Base-by-base conservation (phyloP, 2,329 filamentous ascomycete species). In the Fusarium sp. region DNA sequence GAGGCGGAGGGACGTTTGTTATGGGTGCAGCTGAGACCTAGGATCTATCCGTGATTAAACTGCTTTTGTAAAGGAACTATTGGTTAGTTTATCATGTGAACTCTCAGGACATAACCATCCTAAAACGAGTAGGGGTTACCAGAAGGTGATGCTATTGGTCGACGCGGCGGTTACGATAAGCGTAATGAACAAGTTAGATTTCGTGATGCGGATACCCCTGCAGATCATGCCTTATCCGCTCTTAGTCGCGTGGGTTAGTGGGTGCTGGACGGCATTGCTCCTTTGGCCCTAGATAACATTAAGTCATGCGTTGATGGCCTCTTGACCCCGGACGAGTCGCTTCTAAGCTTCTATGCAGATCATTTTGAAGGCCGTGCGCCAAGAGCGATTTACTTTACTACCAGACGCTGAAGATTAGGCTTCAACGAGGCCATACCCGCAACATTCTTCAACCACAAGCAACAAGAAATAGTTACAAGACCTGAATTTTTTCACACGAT, bases 141-240 rank as follows among this genome's bases (percentile, higher is more conserved):
- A 17, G 10, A 6, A 18, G 15, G 5, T 6, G n/a, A 24, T 24
- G 18, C 42, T 15, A 69, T 69, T 69, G 66, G 66, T 44, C 7
- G 11, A 47, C 14, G 7, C 26, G 50, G 50, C 65, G 44, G 50
- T n/a, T 69, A n/a, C 44, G 65, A 69, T 69, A 69, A 69, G 66
- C 66, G 65, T 69, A 56, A 63, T 69, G 32, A n/a, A 35, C 42
- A 63, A 39, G 57, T 69, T 35, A 45, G 38, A 64, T 69, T 69
- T 32, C 50, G 56, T 44, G 24, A 50, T 55, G 55, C 66, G 66
- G 66, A 69, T 50, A 69, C 57, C 50, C 66, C 38, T 69, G 66
- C 66, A 69, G 66, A 69, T 69, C 66, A 69, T 55, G 24, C 57
- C 65, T 63, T 56, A 69, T 69, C 32, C 44, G 38, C 28, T n/a